phyloP scores from a whole-genome alignment of 345 rosid species.

The Schrenkiella parvula region DNA sequence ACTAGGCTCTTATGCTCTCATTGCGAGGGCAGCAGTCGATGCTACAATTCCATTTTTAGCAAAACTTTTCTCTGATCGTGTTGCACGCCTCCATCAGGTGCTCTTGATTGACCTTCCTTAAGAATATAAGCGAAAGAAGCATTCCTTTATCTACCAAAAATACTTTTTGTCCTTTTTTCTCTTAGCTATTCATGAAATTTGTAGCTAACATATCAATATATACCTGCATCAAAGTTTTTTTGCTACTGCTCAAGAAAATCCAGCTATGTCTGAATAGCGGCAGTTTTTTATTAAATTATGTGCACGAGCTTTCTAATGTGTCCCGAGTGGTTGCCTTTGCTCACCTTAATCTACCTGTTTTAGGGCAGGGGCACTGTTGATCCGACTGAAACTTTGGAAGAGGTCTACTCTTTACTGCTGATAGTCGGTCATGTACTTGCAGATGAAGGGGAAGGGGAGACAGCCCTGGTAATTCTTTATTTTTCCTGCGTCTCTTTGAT shows the following conservation, averaged over 20 bases:
- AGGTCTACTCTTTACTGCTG: constrained; percentile 78
- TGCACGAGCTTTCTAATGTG: constrained; percentile 1
- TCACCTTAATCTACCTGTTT: constrained; percentile 19
- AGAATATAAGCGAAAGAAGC: neutral
- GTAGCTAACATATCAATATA: constrained; percentile 5
- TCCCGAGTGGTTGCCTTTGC: constrained; percentile 20
- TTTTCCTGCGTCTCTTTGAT: constrained; percentile 17
- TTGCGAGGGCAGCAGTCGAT: constrained; percentile 88
- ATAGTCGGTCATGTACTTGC: constrained; percentile 93
- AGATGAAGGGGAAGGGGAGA: constrained; percentile 99
- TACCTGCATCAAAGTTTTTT: constrained; percentile 7
- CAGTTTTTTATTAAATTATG: neutral
- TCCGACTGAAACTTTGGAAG: constrained; percentile 83
- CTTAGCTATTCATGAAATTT: constrained; percentile 4
- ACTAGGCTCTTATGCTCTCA: constrained; percentile 89
- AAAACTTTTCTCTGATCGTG: constrained; percentile 60
- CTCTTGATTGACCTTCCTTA: constrained; percentile 22
- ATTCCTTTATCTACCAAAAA: neutral
- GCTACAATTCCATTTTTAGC: constrained; percentile 75
- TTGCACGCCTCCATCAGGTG: constrained; percentile 85
- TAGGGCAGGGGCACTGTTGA: constrained; percentile 88
- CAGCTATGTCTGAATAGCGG: neutral
- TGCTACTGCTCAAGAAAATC: neutral
- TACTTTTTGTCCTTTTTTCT: neutral
- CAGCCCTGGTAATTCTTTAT: constrained; percentile 69